These are phyloP conservation scores for Rusavskia elegans DNA, from an alignment of 495 filamentous ascomycete species.

Conservation along the genomic window DNA sequence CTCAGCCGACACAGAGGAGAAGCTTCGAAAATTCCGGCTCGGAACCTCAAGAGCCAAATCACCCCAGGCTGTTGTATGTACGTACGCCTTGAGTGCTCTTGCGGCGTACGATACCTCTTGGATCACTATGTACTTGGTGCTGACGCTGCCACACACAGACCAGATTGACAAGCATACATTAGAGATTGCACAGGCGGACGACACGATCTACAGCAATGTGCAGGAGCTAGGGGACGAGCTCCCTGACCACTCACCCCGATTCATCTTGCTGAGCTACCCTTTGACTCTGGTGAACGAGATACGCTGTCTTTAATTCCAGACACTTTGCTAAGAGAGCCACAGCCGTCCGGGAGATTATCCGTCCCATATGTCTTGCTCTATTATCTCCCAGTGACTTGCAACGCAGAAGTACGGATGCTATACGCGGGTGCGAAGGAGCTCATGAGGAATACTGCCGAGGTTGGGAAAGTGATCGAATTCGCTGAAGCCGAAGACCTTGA, in stretches of 20 bases:
- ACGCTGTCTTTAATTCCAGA: not conserved
- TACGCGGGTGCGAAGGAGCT: constrained; percentile 92
- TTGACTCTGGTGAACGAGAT: constrained; percentile 49
- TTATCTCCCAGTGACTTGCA: constrained; percentile 82
- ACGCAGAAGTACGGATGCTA: constrained; percentile 69
- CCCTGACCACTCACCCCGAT: constrained; percentile 81
- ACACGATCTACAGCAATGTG: constrained; percentile 62
- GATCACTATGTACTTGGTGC: not conserved
- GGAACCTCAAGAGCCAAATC: constrained; percentile 75
- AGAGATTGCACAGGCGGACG: constrained; percentile 67
- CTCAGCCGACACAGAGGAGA: constrained; percentile 69
- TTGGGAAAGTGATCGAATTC: constrained; percentile 66
- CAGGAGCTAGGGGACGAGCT: constrained; percentile 71
- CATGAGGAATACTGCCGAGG: constrained; percentile 80
- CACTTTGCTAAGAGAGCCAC: constrained; percentile 1
- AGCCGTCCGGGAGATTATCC: constrained; percentile 46
- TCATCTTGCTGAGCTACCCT: constrained; percentile 79
- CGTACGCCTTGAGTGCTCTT: constrained; percentile 16
- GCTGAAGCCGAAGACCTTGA: constrained; percentile 60
- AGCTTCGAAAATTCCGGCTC: constrained; percentile 83
- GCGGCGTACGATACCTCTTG: not conserved
- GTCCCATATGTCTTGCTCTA: constrained; percentile 88
- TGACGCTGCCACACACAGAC: constrained; percentile 29
- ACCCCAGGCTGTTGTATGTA: constrained; percentile 89
- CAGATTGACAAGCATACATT: constrained; percentile 73